These are phyloP conservation scores for Wickerhamomyces silvicola DNA, from an alignment of 805 yeast genomes.

Conservation along the genomic window DNA sequence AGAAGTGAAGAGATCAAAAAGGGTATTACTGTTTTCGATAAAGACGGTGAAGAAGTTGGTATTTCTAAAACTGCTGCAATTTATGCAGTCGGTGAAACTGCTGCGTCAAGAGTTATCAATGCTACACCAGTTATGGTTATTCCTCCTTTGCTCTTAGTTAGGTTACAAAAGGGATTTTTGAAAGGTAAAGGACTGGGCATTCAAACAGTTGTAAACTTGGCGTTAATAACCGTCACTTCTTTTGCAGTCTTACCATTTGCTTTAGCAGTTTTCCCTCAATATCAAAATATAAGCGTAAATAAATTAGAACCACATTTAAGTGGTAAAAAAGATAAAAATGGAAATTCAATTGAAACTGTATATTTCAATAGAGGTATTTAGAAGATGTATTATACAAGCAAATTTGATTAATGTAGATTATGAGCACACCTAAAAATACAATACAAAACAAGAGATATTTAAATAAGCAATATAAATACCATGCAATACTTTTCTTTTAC, in stretches of 20 bases:
- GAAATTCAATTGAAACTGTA: slow-evolving; percentile 50
- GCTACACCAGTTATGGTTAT: slow-evolving; percentile 97
- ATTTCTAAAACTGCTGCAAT: slow-evolving; percentile 80
- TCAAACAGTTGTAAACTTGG: slow-evolving; percentile 73
- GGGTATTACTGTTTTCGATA: slow-evolving; percentile 69
- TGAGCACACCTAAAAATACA: neutral
- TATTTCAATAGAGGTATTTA: slow-evolving; percentile 93
- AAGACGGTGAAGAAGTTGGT: slow-evolving; percentile 62
- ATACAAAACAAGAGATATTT: neutral
- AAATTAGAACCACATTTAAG: slow-evolving; percentile 62
- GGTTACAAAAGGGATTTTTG: slow-evolving; percentile 64
- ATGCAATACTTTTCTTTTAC: neutral
- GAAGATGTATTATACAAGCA: slow-evolving; percentile 4
- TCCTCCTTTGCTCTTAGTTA: slow-evolving; percentile 82
- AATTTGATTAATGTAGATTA: neutral
- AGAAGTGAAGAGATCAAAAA: slow-evolving; percentile 88
- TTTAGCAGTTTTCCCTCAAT: slow-evolving; percentile 91
- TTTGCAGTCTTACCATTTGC: slow-evolving; percentile 91
- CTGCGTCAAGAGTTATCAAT: slow-evolving; percentile 87
- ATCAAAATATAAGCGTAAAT: slow-evolving; percentile 51
- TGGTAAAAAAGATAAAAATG: slow-evolving; percentile 54
- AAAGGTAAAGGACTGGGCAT: slow-evolving; percentile 59
- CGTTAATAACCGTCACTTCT: slow-evolving; percentile 78
- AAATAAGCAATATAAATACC: neutral
- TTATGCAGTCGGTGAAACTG: slow-evolving; percentile 95